Percentiles rank a stretch among this genome's conserved stretches.
These are phyloP conservation scores for Mycena citricolor DNA, from an alignment of 1,284 basidiomycete species.

Conservation along the genomic window DNA sequence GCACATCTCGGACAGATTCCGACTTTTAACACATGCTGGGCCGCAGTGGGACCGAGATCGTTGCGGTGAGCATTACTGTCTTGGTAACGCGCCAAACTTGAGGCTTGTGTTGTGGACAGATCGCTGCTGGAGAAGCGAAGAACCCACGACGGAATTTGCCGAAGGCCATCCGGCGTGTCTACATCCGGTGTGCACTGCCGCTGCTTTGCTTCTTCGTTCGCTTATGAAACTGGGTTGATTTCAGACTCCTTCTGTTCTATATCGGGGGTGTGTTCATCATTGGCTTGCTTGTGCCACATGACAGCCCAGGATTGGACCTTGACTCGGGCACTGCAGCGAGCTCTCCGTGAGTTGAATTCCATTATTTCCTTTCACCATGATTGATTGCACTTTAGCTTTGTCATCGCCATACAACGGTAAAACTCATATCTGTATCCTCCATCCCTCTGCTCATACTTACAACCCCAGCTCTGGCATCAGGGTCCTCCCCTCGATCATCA, in stretches of 20 bases:
- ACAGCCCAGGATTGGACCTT: conserved; percentile 55
- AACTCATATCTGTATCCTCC: conserved; percentile 69
- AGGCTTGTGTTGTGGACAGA: too few species aligned
- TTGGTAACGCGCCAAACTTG: too few species aligned
- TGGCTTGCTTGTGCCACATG: conserved; percentile 74
- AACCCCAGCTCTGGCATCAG: conserved; percentile 50
- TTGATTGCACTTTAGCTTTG: background rate
- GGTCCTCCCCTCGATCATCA: conserved; percentile 75
- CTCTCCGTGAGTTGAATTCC: conserved; percentile 69
- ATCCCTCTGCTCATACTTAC: conserved; percentile 11
- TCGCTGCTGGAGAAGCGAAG: conserved; percentile 79
- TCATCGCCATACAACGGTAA: conserved; percentile 26
- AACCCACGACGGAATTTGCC: conserved; percentile 69
- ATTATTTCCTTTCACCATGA: too few species aligned
- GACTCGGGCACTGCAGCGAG: conserved; percentile 58
- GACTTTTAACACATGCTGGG: too few species aligned
- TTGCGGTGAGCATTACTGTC: conserved; percentile 68
- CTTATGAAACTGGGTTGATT: background rate
- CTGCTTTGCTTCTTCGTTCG: too few species aligned
- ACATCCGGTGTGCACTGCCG: conserved; percentile 47
- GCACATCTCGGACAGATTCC: too few species aligned
- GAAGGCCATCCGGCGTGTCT: conserved; percentile 68
- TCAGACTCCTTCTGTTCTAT: conserved; percentile 62
- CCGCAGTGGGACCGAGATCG: conserved; percentile 74
- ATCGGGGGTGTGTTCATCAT: conserved; percentile 61